Evolutionary conservation across 176 grass and related monocot species (phyloP), one percentile per base, ranked within the genome.

Genomic region (Carex cristatella): DNA sequence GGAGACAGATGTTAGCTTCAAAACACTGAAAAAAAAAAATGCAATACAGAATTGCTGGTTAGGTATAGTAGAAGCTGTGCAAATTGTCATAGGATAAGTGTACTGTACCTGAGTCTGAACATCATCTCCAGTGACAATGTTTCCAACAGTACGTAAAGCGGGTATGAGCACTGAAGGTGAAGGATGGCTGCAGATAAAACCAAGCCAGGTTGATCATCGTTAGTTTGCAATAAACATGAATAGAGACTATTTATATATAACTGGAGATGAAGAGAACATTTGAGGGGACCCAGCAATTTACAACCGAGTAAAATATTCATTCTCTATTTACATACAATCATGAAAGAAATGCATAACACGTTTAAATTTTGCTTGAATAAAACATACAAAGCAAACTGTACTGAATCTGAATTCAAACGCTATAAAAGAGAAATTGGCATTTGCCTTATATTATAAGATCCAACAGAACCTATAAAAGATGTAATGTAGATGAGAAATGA

Each of bases 91-190:
- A 80, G 55, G 27, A 51, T 53, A 16, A 3, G 2, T 51, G 84
- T 69, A 10, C 0, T 49, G 28, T 86, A 91, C 94, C 86, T 96
- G 94, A 76, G 94, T 96, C 84, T 96, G 94, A 48, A 86, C 18
- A 83, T 99, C 97, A 90, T 99, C 97, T 77, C 97, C 97, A 74
- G 97, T 99, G 73, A 99, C 97, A 88, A 99, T 96, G 80, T 99
- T 99, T 70, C 97, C 97, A 66, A 99, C 88, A 87, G 97, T 99
- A 60, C 97, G 87, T 62, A 99, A 88, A 44, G 97, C 97, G 38
- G 97, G 97, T 85, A 99, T 94, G 83, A 99, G 93, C 72, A 99
- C 97, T 2, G 93, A 94, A 11, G 97, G 97, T 72, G 97, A 96
- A 87, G 97, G 93, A 85, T 99, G 97, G 14, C 97, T 99, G 71